phyloP scores from a whole-genome alignment of 1,139 yeast species.

The Suhomyces chickasaworum region DNA sequence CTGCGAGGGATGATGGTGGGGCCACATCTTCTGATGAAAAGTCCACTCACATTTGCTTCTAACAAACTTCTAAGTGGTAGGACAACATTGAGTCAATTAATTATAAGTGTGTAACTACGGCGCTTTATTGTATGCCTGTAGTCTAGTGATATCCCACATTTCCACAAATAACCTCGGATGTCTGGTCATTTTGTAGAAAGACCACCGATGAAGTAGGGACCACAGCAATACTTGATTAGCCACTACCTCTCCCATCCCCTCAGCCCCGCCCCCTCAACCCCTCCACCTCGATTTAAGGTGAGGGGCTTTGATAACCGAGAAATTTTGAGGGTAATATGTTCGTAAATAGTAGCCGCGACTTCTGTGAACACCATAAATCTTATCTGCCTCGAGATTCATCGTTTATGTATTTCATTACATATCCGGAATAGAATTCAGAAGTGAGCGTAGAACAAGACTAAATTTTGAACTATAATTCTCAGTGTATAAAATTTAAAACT shows the following conservation, averaged over 20 bases:
- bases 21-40: background rate
- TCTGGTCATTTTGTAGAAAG: background rate
- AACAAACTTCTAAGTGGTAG: too few species aligned
- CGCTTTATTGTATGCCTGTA: background rate
- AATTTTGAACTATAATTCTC: background rate
- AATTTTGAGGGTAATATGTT: background rate
- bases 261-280: background rate
- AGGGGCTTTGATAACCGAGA: constrained; percentile 4
- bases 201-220: background rate
- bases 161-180: background rate
- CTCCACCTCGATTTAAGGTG: background rate
- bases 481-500: too few species aligned
- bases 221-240: background rate
- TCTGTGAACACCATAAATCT: background rate
- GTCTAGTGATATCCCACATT: background rate
- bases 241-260: background rate
- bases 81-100: background rate
- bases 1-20: constrained; percentile 7
- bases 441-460: background rate
- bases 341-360: background rate
- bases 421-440: background rate
- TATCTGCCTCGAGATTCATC: constrained; percentile 2
- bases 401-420: background rate
- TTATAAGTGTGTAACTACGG: background rate
- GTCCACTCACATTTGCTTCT: too few species aligned